Base-by-base conservation (phyloP, 2,329 filamentous ascomycete species). In the Sarocladiaceae sp. region DNA sequence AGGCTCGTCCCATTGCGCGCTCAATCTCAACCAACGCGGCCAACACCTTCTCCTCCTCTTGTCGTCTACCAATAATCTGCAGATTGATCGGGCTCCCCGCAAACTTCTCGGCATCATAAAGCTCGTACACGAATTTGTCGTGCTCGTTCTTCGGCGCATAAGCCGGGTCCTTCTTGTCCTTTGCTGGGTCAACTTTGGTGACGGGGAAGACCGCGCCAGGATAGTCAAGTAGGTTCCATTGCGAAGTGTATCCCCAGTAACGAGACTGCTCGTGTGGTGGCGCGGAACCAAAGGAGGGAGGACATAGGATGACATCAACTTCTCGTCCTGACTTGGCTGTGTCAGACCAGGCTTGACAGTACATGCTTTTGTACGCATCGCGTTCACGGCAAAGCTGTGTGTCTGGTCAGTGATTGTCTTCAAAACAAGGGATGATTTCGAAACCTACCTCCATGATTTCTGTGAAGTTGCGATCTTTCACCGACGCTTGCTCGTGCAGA, bases 221-320 rank as follows among this genome's bases (percentile, higher is more conserved):
- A 57, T 83, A 84, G 57, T 87, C 81, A 2, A 86, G 69, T 33
- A 85, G 53, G 55, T 86, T 87, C 80, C 81, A 86, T 48, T 80
- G 73, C 1, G 72, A 65, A 0, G 80, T 83, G 51, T 86, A 87
- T 1, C 72, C 73, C 80, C 80, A 86, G 66, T 56, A 83, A 54
- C 58, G 56, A 3, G 57, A 61, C 9, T 59, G 52, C 3, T 62
- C 61, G 50, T 77, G 58, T 49, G 79, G 49, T 47, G 63, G 46
- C 52, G 60, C 68, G 48, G 73, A 61, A 69, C 74, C n/a, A 2
- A 78, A 76, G 0, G 72, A 74, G 0, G 68, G 73, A 0, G 81
- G 82, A 45, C 74, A 80, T 1, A 85, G 63, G 26, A 85, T 73
- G 0, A 80, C 75, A 56, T 86, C 82, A 7, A 82, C 69, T 33